Conservation (phyloP, 1,284 basidiomycete genomes). For the Caloboletus inedulis region DNA sequence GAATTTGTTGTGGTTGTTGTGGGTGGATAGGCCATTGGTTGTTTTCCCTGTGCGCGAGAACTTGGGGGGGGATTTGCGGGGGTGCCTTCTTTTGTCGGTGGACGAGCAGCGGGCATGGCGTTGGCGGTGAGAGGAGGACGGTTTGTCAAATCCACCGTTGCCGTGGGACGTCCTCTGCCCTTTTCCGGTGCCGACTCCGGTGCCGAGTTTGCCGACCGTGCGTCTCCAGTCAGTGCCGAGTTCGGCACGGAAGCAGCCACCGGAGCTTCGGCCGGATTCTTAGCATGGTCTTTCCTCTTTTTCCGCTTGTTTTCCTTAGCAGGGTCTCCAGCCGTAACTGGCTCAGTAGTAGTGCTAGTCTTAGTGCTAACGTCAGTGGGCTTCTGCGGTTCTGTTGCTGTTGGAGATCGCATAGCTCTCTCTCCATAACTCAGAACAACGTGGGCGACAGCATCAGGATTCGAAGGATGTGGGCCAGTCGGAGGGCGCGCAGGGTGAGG, state of each 20-base stretch:
- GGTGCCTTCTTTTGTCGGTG: slow-evolving; percentile 36
- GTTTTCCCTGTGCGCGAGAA: slow-evolving; percentile 73
- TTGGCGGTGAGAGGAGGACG: slow-evolving; percentile 40
- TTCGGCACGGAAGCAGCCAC: slow-evolving; percentile 31
- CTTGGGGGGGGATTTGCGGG: slow-evolving; percentile 49
- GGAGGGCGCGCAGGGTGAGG: slow-evolving; percentile 22
- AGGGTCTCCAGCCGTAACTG: slow-evolving; percentile 11
- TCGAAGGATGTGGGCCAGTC: slow-evolving; percentile 14
- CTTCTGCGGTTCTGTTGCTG: slow-evolving; percentile 6
- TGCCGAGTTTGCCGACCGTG: slow-evolving; percentile 29
- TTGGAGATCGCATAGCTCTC: slow-evolving; percentile 21
- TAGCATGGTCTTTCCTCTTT: slow-evolving; percentile 28
- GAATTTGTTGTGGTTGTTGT: slow-evolving; percentile 31
- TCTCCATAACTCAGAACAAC: slow-evolving; percentile 43
- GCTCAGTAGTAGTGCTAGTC: slow-evolving; percentile 27
- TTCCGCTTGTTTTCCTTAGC: slow-evolving; percentile 39
- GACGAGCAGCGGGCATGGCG: slow-evolving; percentile 42
- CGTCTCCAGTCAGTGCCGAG: slow-evolving; percentile 20
- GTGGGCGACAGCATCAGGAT: slow-evolving; percentile 33
- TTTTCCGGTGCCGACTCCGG: slow-evolving; percentile 36
- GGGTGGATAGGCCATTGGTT: slow-evolving; percentile 62
- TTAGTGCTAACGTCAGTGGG: slow-evolving; percentile 24
- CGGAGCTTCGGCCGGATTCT: slow-evolving; percentile 23
- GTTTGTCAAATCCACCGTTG: slow-evolving; percentile 38
- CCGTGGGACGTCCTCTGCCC: slow-evolving; percentile 37